Conservation (phyloP, 2,329 filamentous ascomycete genomes). For the Penicillium sp. region DNA sequence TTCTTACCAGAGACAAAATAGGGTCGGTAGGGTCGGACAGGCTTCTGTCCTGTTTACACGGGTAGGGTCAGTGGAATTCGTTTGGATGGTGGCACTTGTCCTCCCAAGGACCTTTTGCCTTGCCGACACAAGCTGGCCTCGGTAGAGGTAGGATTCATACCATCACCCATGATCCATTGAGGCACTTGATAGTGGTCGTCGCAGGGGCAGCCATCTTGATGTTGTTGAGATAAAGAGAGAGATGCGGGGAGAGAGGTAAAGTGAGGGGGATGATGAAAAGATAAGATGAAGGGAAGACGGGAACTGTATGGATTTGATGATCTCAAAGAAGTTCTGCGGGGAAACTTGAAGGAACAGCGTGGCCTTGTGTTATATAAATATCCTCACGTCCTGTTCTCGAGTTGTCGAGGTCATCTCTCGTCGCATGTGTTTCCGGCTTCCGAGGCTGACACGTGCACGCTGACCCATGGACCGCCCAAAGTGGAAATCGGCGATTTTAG, state of each 20-base stretch:
- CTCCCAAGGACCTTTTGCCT: too few relatives aligned
- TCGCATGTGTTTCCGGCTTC: conserved; percentile 19
- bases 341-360: too few relatives aligned
- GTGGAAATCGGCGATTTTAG: neutral
- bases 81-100: too few relatives aligned
- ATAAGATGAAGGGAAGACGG: neutral
- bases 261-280: conserved; percentile 8
- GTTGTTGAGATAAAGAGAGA: conserved; percentile 3
- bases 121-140: too few relatives aligned
- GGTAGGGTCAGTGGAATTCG: too few relatives aligned
- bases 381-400: too few relatives aligned
- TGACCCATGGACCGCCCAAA: neutral
- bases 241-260: conserved; percentile 13
- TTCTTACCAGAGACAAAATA: conserved; percentile 55
- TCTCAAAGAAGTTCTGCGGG: too few relatives aligned
- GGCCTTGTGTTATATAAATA: too few relatives aligned
- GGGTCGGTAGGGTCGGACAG: conserved; percentile 64
- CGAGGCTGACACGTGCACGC: conserved; percentile 17
- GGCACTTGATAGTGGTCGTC: conserved; percentile 59
- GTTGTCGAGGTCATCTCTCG: neutral
- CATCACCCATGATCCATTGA: conserved; percentile 65
- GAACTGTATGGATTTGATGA: too few relatives aligned
- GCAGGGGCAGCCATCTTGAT: conserved; percentile 65
- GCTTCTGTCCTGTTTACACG: conserved; percentile 58
- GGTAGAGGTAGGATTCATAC: conserved; percentile 36